phyloP scores from a whole-genome alignment of 441 rosid genomes.

The Populus hybrid region DNA sequence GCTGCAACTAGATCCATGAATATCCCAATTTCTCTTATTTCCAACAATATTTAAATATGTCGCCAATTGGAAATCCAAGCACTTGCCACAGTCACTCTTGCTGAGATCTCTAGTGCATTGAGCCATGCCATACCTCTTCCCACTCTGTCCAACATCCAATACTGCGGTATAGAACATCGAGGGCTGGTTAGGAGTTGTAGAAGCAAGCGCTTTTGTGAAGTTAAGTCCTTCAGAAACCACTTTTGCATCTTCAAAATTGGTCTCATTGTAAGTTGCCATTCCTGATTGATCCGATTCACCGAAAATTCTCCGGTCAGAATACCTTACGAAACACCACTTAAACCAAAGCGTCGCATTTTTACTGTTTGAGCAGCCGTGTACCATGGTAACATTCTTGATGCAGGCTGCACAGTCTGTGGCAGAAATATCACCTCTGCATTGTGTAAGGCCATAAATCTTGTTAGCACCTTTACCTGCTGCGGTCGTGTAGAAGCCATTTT shows the following conservation, averaged over 20 bases:
- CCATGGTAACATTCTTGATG: conserved; percentile 18
- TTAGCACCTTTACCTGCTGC: conserved; percentile 11
- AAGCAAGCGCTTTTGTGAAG: conserved; percentile 33
- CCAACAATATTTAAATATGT: conserved; percentile 27
- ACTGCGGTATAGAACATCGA: conserved; percentile 29
- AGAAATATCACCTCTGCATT: conserved; percentile 37
- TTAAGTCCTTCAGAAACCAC: conserved; percentile 25
- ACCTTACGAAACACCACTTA: conserved; percentile 35
- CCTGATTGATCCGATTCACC: conserved; percentile 34
- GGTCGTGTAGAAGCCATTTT: conserved; percentile 27
- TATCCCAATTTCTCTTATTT: conserved; percentile 37
- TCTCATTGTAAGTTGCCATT: conserved; percentile 27
- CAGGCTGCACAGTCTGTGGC: conserved; percentile 25
- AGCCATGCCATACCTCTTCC: conserved; percentile 45
- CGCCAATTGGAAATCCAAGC: conserved; percentile 26
- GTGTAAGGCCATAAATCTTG: conserved; percentile 32
- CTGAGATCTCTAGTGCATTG: conserved; percentile 39
- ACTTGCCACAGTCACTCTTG: conserved; percentile 23
- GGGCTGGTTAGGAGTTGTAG: conserved; percentile 22
- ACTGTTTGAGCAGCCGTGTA: conserved; percentile 20
- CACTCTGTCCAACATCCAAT: conserved; percentile 33
- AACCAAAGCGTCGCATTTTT: conserved; percentile 27
- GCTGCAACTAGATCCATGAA: conserved; percentile 41
- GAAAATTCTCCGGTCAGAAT: conserved; percentile 30
- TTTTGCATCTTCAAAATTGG: conserved; percentile 31